Evolutionary conservation across 495 filamentous ascomycete genomes (phyloP).

Genomic region (Neurospora tetraspora): DNA sequence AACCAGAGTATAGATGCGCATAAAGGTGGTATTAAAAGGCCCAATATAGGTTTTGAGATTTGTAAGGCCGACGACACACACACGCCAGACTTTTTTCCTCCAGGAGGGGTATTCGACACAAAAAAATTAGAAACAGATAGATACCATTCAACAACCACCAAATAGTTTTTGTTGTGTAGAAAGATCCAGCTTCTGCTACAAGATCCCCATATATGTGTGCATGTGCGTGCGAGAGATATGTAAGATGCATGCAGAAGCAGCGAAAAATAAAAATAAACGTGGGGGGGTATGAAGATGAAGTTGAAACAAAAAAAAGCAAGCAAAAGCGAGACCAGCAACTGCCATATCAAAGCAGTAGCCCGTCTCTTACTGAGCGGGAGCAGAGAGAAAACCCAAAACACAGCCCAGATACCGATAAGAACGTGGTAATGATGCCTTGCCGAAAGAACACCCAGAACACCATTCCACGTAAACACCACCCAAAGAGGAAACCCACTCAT

Average conservation of each 20-base stretch:
- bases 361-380: background rate
- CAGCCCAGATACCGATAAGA: constrained; percentile 2
- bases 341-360: background rate
- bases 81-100: background rate
- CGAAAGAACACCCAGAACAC: constrained; percentile 10
- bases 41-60: constrained; percentile 3
- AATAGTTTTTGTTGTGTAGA: background rate
- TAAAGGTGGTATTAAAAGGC: constrained; percentile 9
- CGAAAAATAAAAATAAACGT: background rate
- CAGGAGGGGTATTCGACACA: background rate
- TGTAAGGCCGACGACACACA: background rate
- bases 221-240: constrained; percentile 2
- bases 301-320: background rate
- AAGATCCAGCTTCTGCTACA: background rate
- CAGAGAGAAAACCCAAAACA: constrained; percentile 8
- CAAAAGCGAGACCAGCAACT: background rate
- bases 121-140: background rate
- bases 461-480: constrained; percentile 6
- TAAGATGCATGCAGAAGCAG: background rate
- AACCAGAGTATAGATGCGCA: background rate
- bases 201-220: constrained; percentile 1
- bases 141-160: background rate
- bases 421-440: background rate
- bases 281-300: background rate
- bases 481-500: background rate